Evolutionary conservation across 2,329 filamentous ascomycete genomes (phyloP).

Genomic region (Fusarium anguioides): DNA sequence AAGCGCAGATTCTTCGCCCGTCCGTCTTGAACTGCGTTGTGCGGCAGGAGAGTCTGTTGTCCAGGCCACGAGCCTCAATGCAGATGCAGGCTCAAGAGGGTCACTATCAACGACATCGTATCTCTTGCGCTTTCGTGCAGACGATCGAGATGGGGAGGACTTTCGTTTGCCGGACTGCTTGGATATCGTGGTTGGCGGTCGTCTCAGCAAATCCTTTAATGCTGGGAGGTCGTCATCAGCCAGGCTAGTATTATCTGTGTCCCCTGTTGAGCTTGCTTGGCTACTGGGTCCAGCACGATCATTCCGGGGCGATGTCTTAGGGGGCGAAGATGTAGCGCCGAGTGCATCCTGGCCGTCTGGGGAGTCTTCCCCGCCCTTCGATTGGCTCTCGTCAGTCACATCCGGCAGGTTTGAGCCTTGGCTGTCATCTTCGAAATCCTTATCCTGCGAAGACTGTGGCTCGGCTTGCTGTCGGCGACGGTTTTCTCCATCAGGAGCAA

Average conservation of each 20-base stretch:
- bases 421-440: constrained; percentile 64
- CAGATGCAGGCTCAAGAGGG: constrained; percentile 44
- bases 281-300: constrained; percentile 48
- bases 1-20: constrained; percentile 4
- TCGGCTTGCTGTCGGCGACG: constrained; percentile 56
- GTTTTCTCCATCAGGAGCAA: constrained; percentile 50
- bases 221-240: constrained; percentile 53
- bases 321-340: constrained; percentile 46
- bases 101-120: constrained; percentile 49
- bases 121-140: constrained; percentile 47
- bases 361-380: constrained; percentile 29
- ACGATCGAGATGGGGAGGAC: constrained; percentile 41
- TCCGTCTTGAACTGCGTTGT: constrained; percentile 37
- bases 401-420: constrained; percentile 53
- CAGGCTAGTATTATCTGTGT: constrained; percentile 54
- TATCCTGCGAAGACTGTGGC: constrained; percentile 60
- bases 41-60: constrained; percentile 38
- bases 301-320: constrained; percentile 44
- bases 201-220: constrained; percentile 50
- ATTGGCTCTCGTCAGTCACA: constrained; percentile 53
- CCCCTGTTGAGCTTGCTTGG: constrained; percentile 49
- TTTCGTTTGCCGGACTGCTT: constrained; percentile 41
- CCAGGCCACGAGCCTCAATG: constrained; percentile 25
- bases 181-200: constrained; percentile 20
- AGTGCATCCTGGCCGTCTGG: constrained; percentile 35